Evolutionary conservation across 2,329 filamentous ascomycete species (phyloP).

Genomic region (Aspergillus cejpii): DNA sequence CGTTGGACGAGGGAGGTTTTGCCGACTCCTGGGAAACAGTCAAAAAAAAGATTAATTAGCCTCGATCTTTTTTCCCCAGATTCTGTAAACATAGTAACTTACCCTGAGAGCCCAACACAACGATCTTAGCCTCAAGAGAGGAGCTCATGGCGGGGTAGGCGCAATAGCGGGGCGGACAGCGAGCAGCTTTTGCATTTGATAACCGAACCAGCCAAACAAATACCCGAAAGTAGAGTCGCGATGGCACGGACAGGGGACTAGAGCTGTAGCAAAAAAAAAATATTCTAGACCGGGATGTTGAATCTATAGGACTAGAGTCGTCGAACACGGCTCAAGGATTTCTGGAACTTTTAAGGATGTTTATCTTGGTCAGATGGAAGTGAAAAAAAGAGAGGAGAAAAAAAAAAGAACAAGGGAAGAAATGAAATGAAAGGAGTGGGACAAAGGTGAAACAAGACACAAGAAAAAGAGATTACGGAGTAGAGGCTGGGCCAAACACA

Average conservation of each 20-base stretch:
- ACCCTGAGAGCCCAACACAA: slow-evolving; percentile 49
- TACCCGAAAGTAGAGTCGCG: background rate
- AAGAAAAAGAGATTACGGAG: background rate
- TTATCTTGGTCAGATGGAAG: background rate
- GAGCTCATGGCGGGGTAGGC: slow-evolving; percentile 40
- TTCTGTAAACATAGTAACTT: slow-evolving; percentile 10
- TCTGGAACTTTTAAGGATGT: background rate
- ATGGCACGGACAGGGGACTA: background rate
- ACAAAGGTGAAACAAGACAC: background rate
- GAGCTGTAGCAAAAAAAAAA: background rate
- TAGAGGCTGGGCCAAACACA: background rate
- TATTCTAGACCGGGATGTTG: background rate
- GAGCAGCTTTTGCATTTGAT: slow-evolving; percentile 29
- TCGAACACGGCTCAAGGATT: no score
- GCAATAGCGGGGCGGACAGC: slow-evolving; percentile 21
- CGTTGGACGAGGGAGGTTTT: slow-evolving; percentile 49
- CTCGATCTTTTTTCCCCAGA: no score
- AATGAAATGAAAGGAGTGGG: background rate
- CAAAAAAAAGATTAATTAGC: background rate
- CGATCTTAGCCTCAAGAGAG: slow-evolving; percentile 48
- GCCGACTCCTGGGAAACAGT: slow-evolving; percentile 40
- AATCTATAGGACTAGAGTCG: no score
- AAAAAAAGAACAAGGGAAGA: background rate
- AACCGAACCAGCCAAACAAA: slow-evolving; percentile 17
- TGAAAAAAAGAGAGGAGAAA: background rate